Evolutionary conservation across 306 rosid species (phyloP).

Genomic region (Psophocarpus tetragonolobus): DNA sequence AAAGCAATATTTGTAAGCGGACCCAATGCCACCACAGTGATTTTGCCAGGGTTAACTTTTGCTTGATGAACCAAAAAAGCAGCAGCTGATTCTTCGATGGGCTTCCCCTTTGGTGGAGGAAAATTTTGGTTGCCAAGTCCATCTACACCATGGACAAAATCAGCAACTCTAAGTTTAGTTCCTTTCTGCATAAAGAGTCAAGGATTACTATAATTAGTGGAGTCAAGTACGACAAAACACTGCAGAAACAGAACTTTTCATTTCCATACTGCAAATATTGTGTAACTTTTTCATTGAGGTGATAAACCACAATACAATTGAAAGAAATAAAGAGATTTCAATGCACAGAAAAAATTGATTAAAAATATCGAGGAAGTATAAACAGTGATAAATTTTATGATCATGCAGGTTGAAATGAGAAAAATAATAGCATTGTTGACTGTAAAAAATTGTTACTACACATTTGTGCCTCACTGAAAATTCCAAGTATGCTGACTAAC

Average conservation of each 20-base stretch:
- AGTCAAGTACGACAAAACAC: neutral
- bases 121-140: slow-evolving; percentile 98
- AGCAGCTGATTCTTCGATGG: slow-evolving; percentile 68
- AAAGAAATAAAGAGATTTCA: neutral
- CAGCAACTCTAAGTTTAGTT: slow-evolving; percentile 80
- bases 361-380: neutral
- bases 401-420: neutral
- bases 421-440: neutral
- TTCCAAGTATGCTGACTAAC: slow-evolving; percentile 4
- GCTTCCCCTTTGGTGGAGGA: slow-evolving; percentile 82
- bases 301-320: slow-evolving; percentile 1
- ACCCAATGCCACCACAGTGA: slow-evolving; percentile 89
- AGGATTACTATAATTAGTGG: slow-evolving; percentile 8
- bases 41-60: slow-evolving; percentile 68
- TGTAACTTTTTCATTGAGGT: neutral
- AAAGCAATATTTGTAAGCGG: slow-evolving; percentile 93
- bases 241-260: neutral
- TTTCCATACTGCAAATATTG: neutral
- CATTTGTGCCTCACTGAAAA: neutral
- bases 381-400: neutral
- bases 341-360: neutral
- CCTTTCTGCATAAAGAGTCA: slow-evolving; percentile 52
- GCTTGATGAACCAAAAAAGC: slow-evolving; percentile 79
- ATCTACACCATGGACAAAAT: slow-evolving; percentile 89
- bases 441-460: neutral